These are phyloP conservation scores for Micromonas pusilla DNA, from an alignment of 139 green algal genomes.

Conservation along the genomic window DNA sequence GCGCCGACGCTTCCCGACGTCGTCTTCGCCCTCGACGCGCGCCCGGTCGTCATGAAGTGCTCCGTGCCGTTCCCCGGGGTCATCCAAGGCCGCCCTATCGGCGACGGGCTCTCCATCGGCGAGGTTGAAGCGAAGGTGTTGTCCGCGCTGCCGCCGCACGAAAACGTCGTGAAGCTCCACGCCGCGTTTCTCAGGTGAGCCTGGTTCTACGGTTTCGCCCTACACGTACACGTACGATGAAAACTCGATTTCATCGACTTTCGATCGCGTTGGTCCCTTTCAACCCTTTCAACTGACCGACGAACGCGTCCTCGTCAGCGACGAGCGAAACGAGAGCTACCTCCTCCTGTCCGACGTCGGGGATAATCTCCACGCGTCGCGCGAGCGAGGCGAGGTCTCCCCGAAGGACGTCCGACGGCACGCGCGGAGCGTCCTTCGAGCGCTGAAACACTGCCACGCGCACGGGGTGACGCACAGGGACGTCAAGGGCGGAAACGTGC, in stretches of 20 bases:
- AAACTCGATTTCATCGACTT: no score
- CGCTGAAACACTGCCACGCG: slow-evolving; percentile 43
- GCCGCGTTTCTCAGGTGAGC: slow-evolving; percentile 17
- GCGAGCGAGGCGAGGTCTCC: slow-evolving; percentile 52
- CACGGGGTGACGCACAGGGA: slow-evolving; percentile 43
- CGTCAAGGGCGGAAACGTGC: slow-evolving; percentile 49
- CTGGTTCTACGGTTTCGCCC: no score
- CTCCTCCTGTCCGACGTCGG: neutral
- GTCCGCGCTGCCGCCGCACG: slow-evolving; percentile 1
- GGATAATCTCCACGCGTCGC: neutral
- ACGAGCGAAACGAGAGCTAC: slow-evolving; percentile 19
- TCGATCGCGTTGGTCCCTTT: no score
- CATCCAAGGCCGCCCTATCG: neutral
- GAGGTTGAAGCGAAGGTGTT: slow-evolving; percentile 3
- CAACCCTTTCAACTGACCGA: no score
- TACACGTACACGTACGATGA: no score
- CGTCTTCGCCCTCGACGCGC: neutral
- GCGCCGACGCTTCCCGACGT: neutral
- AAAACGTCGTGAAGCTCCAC: neutral
- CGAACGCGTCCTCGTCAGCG: no score
- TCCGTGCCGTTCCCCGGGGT: slow-evolving; percentile 18
- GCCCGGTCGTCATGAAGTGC: slow-evolving; percentile 23
- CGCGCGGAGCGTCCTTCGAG: slow-evolving; percentile 70
- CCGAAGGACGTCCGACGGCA: slow-evolving; percentile 92
- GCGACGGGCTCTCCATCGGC: slow-evolving; percentile 4